Evolutionary conservation across 345 rosid species (phyloP), one percentile per base, ranked within the genome.

Genomic region (Ailanthus altissimus): DNA sequence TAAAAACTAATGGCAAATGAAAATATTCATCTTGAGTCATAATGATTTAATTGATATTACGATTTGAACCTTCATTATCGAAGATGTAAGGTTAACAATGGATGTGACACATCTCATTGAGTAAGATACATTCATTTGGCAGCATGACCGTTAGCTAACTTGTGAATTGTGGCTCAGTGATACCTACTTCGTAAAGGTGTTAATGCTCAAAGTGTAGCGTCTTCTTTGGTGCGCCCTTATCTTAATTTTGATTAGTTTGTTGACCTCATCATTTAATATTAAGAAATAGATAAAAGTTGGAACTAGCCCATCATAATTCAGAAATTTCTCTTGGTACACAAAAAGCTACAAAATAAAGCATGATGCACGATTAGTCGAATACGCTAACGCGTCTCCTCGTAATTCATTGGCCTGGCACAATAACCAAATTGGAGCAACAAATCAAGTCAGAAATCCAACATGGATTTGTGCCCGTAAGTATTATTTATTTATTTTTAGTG

Each of bases 391-490:
- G 83, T 77, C 83, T 76, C 67, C 81, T 69, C 28, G 1, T 75
- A 32, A 68, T 36, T 72, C 76, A 75, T 68, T 71, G 72, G 42
- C 53, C 54, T 46, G 10, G 54, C 45, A 43, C 40, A 66, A 60
- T 78, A 74, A 72, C 75, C 61, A 65, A 60, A 51, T 54, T 42
- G 81, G 71, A 60, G 80, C 82, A 84, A 76, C 60, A 50, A n/a
- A n/a, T n/a, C n/a, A 68, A 26, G 53, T 56, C 56, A 59, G 12
- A 45, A 25, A 42, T 15, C 50, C 21, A 40, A 42, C 40, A 28
- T 46, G 45, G 54, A 40, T 43, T 57, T 42, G 23, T 18, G 63
- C 20, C 18, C 16, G 26, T 49, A n/a, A n/a, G n/a, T n/a, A n/a
- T n/a, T n/a, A n/a, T n/a, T n/a, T n/a, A n/a, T n/a, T n/a, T n/a